phyloP scores from a whole-genome alignment of 306 rosid species.

The Mucuna pruriens region DNA sequence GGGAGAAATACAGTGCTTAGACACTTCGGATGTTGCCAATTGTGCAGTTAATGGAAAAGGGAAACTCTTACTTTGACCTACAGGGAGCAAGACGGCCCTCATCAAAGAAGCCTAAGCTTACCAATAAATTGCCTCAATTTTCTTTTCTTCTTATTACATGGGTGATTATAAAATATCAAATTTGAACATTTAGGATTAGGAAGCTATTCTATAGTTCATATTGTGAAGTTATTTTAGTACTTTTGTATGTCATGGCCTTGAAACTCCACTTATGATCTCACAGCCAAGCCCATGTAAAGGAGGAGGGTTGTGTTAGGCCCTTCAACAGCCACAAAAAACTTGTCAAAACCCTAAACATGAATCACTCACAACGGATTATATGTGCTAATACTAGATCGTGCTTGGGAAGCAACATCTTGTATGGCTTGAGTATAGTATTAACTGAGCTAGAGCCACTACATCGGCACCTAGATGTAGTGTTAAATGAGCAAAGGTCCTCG shows the following conservation, averaged over 20 bases:
- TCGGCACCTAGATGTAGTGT: neutral
- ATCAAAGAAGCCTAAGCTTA: neutral
- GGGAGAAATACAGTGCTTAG: conserved; percentile 28
- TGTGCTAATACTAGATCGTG: neutral
- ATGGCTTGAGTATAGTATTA: neutral
- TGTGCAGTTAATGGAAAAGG: neutral
- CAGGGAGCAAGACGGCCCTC: neutral
- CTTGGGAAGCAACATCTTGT: neutral
- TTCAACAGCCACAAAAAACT: neutral
- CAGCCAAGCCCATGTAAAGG: neutral
- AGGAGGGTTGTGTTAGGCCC: neutral
- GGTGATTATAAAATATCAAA: conserved; percentile 4
- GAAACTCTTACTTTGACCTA: neutral
- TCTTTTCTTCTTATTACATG: neutral
- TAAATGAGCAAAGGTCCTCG: neutral
- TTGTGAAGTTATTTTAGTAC: neutral
- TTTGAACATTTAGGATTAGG: neutral
- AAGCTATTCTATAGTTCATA: conserved; percentile 8
- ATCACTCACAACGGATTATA: neutral
- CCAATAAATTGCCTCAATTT: neutral
- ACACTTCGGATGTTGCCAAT: conserved; percentile 22
- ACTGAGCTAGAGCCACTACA: neutral
- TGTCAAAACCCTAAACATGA: neutral
- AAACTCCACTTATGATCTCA: neutral
- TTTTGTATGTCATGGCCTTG: neutral